A percentile compares a stretch with the other conserved stretches of the same genome.
Evolutionary conservation across 2,329 filamentous ascomycete genomes (phyloP).

Genomic region (Cladophialophora immunda): DNA sequence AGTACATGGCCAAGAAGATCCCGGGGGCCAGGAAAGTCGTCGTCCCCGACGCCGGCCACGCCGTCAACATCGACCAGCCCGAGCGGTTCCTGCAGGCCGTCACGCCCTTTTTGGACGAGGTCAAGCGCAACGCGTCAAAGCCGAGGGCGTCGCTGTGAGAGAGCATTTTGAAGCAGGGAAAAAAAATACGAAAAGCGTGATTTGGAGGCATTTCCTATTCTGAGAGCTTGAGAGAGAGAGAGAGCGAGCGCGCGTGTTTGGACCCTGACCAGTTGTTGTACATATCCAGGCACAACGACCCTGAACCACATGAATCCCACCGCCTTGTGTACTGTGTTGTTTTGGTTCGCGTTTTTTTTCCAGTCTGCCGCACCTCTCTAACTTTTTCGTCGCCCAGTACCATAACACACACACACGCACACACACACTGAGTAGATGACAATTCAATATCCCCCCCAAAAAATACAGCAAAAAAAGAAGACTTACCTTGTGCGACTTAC

Average conservation of each 20-base stretch:
- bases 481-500: background rate
- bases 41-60: conserved; percentile 6
- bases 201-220: background rate
- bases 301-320: background rate
- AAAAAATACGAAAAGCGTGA: too few relatives aligned
- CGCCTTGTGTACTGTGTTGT: background rate
- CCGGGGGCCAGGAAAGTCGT: conserved; percentile 29
- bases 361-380: background rate
- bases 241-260: background rate
- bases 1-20: conserved; percentile 37
- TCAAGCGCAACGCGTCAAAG: background rate
- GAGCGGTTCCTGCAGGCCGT: conserved; percentile 29
- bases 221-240: background rate
- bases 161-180: background rate
- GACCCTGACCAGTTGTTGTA: background rate
- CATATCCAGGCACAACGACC: background rate
- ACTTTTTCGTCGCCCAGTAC: background rate
- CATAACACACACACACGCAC: background rate
- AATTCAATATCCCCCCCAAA: background rate
- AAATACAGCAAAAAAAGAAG: background rate
- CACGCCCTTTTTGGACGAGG: conserved; percentile 26
- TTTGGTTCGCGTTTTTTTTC: background rate
- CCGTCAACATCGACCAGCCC: conserved; percentile 19
- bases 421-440: background rate
- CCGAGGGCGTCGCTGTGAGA: conserved; percentile 11